phyloP scores from a whole-genome alignment of 2,329 filamentous ascomycete species.

The Penicillium occitanis region DNA sequence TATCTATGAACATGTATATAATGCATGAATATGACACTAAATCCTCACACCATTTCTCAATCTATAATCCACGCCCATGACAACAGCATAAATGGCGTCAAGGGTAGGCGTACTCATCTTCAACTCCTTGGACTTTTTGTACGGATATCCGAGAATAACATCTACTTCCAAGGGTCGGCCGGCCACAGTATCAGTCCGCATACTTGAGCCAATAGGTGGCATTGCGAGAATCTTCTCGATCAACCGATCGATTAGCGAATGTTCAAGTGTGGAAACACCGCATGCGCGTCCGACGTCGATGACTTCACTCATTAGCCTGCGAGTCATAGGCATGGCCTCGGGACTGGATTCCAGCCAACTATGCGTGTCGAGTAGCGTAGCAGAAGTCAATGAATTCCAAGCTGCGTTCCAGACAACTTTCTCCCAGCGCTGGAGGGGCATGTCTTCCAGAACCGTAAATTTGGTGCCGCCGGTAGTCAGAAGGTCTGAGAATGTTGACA shows the following conservation, averaged over 20 bases:
- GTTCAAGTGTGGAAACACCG: constrained; percentile 36
- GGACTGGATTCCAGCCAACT: constrained; percentile 44
- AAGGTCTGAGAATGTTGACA: constrained; percentile 45
- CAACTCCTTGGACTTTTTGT: constrained; percentile 21
- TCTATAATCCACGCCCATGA: constrained; percentile 19
- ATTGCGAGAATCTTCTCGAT: constrained; percentile 42
- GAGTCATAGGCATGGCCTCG: constrained; percentile 41
- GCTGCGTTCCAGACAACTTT: constrained; percentile 46
- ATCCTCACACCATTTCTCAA: constrained; percentile 13
- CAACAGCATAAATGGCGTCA: constrained; percentile 20
- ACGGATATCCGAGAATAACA: constrained; percentile 42
- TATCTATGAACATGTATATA: neutral
- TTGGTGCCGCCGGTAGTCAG: constrained; percentile 45
- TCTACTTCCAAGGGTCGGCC: constrained; percentile 49
- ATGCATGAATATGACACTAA: neutral
- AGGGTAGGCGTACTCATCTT: constrained; percentile 21
- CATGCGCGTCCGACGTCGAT: constrained; percentile 43
- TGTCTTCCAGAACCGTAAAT: constrained; percentile 35
- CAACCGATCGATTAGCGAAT: constrained; percentile 40
- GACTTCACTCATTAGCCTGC: constrained; percentile 45
- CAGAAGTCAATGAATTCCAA: constrained; percentile 45
- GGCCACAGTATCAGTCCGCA: constrained; percentile 47
- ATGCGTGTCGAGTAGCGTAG: constrained; percentile 46
- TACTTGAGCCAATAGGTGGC: constrained; percentile 46
- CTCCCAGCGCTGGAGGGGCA: constrained; percentile 42